Conservation (phyloP, 1,284 basidiomycete species). For the Cutaneotrichosporon cyanovorans region DNA sequence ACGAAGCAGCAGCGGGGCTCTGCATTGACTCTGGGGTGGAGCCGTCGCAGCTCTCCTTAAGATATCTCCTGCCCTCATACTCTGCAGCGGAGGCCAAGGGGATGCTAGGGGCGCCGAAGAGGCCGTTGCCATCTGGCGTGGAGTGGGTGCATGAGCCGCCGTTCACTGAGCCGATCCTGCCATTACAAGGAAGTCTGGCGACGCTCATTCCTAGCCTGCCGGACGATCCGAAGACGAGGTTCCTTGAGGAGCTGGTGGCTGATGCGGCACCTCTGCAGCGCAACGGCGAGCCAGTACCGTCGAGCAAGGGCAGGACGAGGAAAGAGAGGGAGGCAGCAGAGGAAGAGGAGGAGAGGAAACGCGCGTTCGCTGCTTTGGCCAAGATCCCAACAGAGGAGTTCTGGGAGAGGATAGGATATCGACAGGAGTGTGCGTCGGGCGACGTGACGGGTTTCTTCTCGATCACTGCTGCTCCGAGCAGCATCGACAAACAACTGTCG, state of each 20-base stretch:
- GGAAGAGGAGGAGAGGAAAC: slow-evolving; percentile 41
- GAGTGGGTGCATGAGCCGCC: slow-evolving; percentile 35
- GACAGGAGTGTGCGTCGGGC: slow-evolving; percentile 80
- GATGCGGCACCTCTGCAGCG: background rate
- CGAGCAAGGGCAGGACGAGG: background rate
- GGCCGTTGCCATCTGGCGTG: slow-evolving; percentile 28
- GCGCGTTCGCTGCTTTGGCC: slow-evolving; percentile 44
- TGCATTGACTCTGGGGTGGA: background rate
- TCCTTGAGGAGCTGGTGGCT: slow-evolving; percentile 69
- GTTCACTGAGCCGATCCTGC: slow-evolving; percentile 10
- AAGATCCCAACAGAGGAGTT: slow-evolving; percentile 59
- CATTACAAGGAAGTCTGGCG: slow-evolving; percentile 48
- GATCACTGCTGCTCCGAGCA: slow-evolving; percentile 8
- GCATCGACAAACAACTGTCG: background rate
- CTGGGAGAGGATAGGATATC: slow-evolving; percentile 89
- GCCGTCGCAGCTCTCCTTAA: slow-evolving; percentile 32
- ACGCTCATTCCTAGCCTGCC: slow-evolving; percentile 77
- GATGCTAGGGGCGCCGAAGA: slow-evolving; percentile 49
- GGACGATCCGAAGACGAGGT: slow-evolving; percentile 87
- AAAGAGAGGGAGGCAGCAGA: slow-evolving; percentile 34
- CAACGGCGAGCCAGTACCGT: background rate
- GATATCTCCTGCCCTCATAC: slow-evolving; percentile 66
- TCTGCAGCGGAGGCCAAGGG: slow-evolving; percentile 61
- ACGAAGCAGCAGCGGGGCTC: slow-evolving; percentile 53
- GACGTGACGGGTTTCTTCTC: slow-evolving; percentile 85